These are phyloP conservation scores for Akanthomyces dipterigenus DNA, from an alignment of 2,329 filamentous ascomycete species.

Conservation along the genomic window DNA sequence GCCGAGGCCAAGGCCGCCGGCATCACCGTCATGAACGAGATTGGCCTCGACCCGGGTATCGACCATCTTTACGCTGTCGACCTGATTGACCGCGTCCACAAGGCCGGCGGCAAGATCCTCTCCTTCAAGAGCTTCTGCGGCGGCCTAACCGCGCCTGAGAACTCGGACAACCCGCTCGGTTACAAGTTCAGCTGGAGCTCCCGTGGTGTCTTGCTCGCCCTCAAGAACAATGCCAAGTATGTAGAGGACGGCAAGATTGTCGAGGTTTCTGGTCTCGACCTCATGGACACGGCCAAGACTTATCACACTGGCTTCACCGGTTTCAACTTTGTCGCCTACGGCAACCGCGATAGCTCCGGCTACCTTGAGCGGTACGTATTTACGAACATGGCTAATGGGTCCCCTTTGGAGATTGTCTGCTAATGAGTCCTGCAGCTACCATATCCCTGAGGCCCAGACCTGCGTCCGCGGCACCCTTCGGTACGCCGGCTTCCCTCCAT, in stretches of 20 bases:
- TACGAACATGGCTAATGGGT: background rate
- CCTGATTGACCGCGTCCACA: conserved; percentile 83
- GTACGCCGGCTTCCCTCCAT: conserved; percentile 85
- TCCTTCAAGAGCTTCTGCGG: conserved; percentile 82
- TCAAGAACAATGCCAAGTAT: conserved; percentile 78
- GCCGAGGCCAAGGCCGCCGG: conserved; percentile 77
- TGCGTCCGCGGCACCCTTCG: conserved; percentile 76
- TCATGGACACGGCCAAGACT: conserved; percentile 84
- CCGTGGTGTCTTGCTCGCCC: conserved; percentile 79
- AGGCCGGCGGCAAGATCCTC: conserved; percentile 75
- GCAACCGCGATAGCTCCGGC: conserved; percentile 81
- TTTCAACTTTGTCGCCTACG: conserved; percentile 85
- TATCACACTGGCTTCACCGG: conserved; percentile 85
- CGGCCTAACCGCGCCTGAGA: conserved; percentile 63
- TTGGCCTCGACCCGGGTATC: conserved; percentile 55
- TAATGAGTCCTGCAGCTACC: conserved; percentile 42
- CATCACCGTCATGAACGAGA: conserved; percentile 98
- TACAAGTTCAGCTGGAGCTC: conserved; percentile 54
- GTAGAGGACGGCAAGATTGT: conserved; percentile 73
- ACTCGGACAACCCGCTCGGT: conserved; percentile 80
- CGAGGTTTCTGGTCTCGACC: conserved; percentile 56
- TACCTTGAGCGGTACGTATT: conserved; percentile 63
- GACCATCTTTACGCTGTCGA: conserved; percentile 77
- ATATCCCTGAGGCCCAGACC: conserved; percentile 88
- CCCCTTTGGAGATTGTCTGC: background rate